phyloP scores from a whole-genome alignment of 352 stramenopile species.

The Globisporangium takayamanum region DNA sequence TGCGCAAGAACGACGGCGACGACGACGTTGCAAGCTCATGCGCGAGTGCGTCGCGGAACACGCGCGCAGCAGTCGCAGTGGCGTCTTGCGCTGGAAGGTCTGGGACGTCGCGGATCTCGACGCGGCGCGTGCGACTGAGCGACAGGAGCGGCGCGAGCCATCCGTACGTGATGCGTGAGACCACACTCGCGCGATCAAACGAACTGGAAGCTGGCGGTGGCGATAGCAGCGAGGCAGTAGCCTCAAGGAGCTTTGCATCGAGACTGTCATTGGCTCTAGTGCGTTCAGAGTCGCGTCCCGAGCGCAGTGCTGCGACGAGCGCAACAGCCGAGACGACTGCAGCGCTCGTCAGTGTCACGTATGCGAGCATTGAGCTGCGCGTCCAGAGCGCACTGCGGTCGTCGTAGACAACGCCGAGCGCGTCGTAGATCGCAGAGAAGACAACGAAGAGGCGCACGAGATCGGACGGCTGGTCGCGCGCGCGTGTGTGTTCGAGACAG shows the following conservation, averaged over 20 bases:
- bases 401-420: slow-evolving; percentile 2
- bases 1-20: slow-evolving; percentile 44
- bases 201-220: slow-evolving; percentile 15
- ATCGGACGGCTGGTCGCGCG: neutral
- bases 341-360: neutral
- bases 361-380: neutral
- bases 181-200: slow-evolving; percentile 43
- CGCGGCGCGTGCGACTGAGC: slow-evolving; percentile 37
- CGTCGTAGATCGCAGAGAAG: slow-evolving; percentile 14
- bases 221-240: neutral
- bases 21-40: too few species aligned
- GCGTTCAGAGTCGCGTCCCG: neutral
- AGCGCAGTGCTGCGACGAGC: slow-evolving; percentile 13
- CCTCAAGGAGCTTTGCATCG: neutral
- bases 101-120: slow-evolving; percentile 58
- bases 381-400: neutral
- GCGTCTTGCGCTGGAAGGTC: slow-evolving; percentile 40
- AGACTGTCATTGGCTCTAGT: neutral
- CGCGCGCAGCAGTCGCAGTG: slow-evolving; percentile 28
- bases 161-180: slow-evolving; percentile 57
- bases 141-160: slow-evolving; percentile 67
- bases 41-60: neutral
- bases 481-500: slow-evolving; percentile 8
- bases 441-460: slow-evolving; percentile 11
- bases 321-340: neutral